A percentile compares a stretch with the other conserved stretches of the same genome.
Conservation (phyloP, 2,329 filamentous ascomycete genomes). For the Xylaria multiplex region DNA sequence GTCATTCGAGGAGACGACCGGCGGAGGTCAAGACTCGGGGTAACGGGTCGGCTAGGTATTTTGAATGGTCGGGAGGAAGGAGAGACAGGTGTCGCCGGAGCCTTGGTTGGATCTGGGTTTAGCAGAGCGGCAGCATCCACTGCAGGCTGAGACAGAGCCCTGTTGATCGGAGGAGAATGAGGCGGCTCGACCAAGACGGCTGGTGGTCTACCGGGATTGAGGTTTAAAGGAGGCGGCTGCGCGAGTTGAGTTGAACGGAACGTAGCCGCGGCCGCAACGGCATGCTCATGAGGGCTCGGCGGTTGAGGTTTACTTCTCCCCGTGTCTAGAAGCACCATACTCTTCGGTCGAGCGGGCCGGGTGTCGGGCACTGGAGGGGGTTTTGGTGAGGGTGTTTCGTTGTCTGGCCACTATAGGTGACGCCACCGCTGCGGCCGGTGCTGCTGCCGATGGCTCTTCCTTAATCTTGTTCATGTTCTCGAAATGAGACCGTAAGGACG, state of each 20-base stretch:
- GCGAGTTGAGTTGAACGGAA: slow-evolving; percentile 58
- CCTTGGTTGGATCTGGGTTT: slow-evolving; percentile 58
- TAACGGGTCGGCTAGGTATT: slow-evolving; percentile 65
- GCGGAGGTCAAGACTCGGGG: slow-evolving; percentile 60
- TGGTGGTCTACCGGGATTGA: slow-evolving; percentile 63
- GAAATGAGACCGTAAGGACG: slow-evolving; percentile 81
- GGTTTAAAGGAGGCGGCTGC: slow-evolving; percentile 57
- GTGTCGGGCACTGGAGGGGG: slow-evolving; percentile 49
- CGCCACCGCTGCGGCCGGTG: background rate
- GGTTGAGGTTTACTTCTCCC: slow-evolving; percentile 45
- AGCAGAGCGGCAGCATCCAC: slow-evolving; percentile 58
- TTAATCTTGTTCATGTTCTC: slow-evolving; percentile 74
- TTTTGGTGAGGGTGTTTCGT: slow-evolving; percentile 49
- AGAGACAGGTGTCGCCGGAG: slow-evolving; percentile 53
- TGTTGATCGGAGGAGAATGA: slow-evolving; percentile 70
- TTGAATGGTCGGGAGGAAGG: slow-evolving; percentile 59
- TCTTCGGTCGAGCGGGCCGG: slow-evolving; percentile 46
- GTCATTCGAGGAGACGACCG: slow-evolving; percentile 59
- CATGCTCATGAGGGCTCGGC: slow-evolving; percentile 38
- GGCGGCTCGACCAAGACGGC: slow-evolving; percentile 76
- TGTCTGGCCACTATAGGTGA: slow-evolving; percentile 46
- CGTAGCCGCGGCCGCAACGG: slow-evolving; percentile 37
- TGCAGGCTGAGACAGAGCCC: slow-evolving; percentile 48
- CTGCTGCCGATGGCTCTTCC: slow-evolving; percentile 50
- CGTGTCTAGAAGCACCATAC: slow-evolving; percentile 39